Conservation (phyloP, 257 asterid species). For the Oldenlandia corymbosa region DNA sequence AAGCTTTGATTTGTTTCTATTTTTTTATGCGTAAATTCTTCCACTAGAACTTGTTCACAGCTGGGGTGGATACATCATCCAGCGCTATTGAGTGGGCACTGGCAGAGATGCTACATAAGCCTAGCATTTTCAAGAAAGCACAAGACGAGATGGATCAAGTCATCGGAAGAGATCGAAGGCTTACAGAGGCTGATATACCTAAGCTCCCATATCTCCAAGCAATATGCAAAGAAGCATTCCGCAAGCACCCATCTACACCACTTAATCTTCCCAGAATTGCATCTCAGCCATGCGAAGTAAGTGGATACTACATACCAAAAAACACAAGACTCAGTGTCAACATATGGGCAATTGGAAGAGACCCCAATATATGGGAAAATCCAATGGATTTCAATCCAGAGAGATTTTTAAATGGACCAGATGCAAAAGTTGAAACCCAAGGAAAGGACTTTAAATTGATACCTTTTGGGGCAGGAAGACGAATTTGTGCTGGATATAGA, state of each 20-base stretch:
- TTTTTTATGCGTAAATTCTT: neutral
- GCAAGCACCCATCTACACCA: slow-evolving; percentile 50
- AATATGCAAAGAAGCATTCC: slow-evolving; percentile 44
- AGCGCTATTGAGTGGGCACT: slow-evolving; percentile 48
- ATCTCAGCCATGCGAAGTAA: slow-evolving; percentile 25
- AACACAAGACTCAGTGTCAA: slow-evolving; percentile 40
- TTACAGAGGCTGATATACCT: slow-evolving; percentile 34
- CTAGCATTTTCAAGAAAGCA: slow-evolving; percentile 24
- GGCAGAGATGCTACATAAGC: slow-evolving; percentile 40
- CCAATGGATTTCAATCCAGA: slow-evolving; percentile 39
- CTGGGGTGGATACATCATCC: slow-evolving; percentile 50
- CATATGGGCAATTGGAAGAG: slow-evolving; percentile 57
- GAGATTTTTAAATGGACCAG: slow-evolving; percentile 24
- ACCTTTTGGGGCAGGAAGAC: slow-evolving; percentile 45
- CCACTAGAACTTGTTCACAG: slow-evolving; percentile 37
- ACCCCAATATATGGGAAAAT: slow-evolving; percentile 44
- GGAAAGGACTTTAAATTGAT: slow-evolving; percentile 40
- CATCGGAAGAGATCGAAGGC: slow-evolving; percentile 28
- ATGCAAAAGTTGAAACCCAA: slow-evolving; percentile 26
- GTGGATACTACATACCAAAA: slow-evolving; percentile 40
- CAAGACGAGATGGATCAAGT: slow-evolving; percentile 43
- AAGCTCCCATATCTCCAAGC: slow-evolving; percentile 41
- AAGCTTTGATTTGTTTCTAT: too few relatives aligned
- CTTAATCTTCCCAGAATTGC: slow-evolving; percentile 40
- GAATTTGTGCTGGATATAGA: slow-evolving; percentile 45